These are phyloP conservation scores for Begonia peltatifolia DNA, from an alignment of 306 rosid species.

Conservation along the genomic window DNA sequence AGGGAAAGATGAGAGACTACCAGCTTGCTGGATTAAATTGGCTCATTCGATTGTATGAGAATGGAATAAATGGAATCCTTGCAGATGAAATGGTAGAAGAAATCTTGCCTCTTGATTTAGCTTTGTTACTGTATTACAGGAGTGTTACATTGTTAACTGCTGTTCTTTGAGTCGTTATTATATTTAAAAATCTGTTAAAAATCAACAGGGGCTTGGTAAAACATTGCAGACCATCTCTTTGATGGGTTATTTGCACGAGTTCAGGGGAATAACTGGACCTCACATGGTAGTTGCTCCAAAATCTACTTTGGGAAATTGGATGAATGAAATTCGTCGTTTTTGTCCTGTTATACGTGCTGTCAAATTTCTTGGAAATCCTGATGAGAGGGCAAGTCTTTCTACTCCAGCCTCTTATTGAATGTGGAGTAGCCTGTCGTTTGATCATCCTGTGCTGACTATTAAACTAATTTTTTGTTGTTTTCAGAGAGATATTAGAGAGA, in stretches of 20 bases:
- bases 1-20: conserved; percentile 97
- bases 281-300: conserved; percentile 99
- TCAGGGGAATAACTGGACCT: conserved; percentile 85
- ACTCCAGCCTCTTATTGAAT: too few species aligned
- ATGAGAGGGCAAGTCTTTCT: conserved; percentile 57
- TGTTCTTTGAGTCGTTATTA: too few species aligned
- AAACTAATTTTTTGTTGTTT: conserved; percentile 8
- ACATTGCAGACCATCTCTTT: conserved; percentile 92
- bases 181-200: neutral
- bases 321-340: conserved; percentile 95
- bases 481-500: conserved; percentile 76
- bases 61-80: conserved; percentile 95
- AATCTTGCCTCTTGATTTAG: neutral
- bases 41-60: conserved; percentile 90
- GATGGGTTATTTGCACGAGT: conserved; percentile 87
- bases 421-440: conserved; percentile 1
- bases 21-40: conserved; percentile 97
- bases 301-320: conserved; percentile 98
- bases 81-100: conserved; percentile 93
- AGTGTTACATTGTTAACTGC: too few species aligned
- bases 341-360: conserved; percentile 77
- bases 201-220: conserved; percentile 84
- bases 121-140: too few species aligned
- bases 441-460: conserved; percentile 2
- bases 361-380: conserved; percentile 96